Percentiles rank a stretch among this genome's conserved stretches.
phyloP scores from a whole-genome alignment of 208 protist species.

The Leishmania lainsoni region DNA sequence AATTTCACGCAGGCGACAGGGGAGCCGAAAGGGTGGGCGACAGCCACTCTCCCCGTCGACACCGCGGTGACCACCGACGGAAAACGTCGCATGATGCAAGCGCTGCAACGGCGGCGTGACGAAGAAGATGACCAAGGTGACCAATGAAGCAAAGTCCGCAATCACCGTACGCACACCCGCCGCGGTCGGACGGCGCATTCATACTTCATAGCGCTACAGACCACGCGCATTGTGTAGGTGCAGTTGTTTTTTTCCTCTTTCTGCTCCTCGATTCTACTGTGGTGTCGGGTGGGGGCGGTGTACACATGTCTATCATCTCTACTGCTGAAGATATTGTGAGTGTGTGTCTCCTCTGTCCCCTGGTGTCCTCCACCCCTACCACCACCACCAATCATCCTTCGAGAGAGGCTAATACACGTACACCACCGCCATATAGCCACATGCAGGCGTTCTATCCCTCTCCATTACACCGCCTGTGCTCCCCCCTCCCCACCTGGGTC shows the following conservation, averaged over 20 bases:
- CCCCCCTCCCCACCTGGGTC: background rate
- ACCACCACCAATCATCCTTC: background rate
- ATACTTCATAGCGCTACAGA: background rate
- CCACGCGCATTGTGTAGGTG: background rate
- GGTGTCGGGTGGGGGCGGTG: background rate
- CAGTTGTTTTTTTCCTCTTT: background rate
- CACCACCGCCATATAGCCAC: background rate
- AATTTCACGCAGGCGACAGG: background rate
- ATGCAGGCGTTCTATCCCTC: background rate
- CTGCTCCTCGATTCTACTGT: background rate
- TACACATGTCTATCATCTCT: background rate
- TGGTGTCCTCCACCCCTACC: background rate
- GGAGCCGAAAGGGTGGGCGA: background rate
- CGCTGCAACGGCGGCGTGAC: constrained; percentile 25
- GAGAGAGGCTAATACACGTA: background rate
- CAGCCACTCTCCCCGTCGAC: background rate
- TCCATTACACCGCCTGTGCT: background rate
- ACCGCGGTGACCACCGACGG: background rate
- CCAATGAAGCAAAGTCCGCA: background rate
- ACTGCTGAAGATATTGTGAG: background rate
- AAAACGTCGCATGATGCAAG: constrained; percentile 40
- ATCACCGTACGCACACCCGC: no score
- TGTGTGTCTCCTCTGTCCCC: background rate
- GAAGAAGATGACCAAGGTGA: constrained; percentile 36
- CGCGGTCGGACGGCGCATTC: background rate